phyloP scores from a whole-genome alignment of 2,329 filamentous ascomycete genomes.

The Diatrype stigma region DNA sequence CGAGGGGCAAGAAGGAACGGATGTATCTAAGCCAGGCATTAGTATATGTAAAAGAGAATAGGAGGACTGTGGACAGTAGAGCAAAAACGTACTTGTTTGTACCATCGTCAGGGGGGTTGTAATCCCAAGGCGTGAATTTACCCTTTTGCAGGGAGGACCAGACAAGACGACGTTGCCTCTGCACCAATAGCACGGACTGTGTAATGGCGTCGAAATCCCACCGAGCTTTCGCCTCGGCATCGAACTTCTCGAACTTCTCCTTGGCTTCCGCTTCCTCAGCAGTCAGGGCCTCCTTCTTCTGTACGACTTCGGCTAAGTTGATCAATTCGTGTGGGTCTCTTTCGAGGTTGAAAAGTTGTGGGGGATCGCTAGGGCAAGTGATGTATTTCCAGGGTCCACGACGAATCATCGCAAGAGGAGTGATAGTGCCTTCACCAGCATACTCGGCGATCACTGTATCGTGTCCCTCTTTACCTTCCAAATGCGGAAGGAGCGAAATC shows the following conservation, averaged over 20 bases:
- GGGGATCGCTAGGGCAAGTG: conserved; percentile 76
- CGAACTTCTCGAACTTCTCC: conserved; percentile 60
- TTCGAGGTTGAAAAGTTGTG: conserved; percentile 77
- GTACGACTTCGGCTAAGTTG: conserved; percentile 57
- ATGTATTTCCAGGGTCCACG: conserved; percentile 89
- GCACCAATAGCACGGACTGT: conserved; percentile 66
- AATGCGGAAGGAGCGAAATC: conserved; percentile 73
- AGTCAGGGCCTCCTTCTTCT: conserved; percentile 33
- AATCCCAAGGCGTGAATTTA: conserved; percentile 79
- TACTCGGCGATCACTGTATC: conserved; percentile 95
- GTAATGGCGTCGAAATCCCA: conserved; percentile 84
- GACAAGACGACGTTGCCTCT: conserved; percentile 73
- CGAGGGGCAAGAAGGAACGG: conserved; percentile 74
- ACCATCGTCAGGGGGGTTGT: conserved; percentile 69
- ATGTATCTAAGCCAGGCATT: conserved; percentile 62
- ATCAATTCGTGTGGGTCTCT: conserved; percentile 72
- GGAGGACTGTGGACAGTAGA: neutral
- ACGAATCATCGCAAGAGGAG: conserved; percentile 90
- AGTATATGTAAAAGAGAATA: conserved; percentile 25
- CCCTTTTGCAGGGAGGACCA: conserved; percentile 78
- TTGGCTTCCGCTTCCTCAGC: conserved; percentile 43
- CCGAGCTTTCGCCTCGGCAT: conserved; percentile 65
- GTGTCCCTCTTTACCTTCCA: conserved; percentile 61
- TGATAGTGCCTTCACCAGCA: conserved; percentile 86
- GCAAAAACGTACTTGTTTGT: conserved; percentile 52